Percentiles rank a stretch among this genome's conserved stretches.
These are phyloP conservation scores for Coemansia guatemalensis DNA, from an alignment of 192 early-diverging fungal species.

Conservation along the genomic window DNA sequence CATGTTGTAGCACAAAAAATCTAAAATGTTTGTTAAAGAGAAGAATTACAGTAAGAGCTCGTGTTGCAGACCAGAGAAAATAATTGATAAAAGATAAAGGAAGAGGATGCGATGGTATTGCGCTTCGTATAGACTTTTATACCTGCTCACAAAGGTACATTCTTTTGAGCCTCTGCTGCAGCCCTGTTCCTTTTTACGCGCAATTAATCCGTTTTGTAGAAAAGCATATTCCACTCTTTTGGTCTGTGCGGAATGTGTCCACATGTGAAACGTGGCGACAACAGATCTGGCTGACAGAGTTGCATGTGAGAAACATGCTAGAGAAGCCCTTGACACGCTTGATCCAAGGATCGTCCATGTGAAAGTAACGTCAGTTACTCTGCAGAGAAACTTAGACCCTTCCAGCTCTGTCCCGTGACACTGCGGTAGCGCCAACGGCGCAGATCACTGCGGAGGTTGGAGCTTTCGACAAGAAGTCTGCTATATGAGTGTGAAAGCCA, in stretches of 20 bases:
- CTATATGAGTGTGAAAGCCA: neutral
- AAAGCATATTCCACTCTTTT: too few species aligned
- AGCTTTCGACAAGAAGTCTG: neutral
- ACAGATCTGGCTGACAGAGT: too few species aligned
- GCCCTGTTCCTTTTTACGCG: neutral
- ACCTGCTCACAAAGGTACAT: too few species aligned
- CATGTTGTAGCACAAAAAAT: conserved; percentile 14
- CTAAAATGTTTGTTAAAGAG: neutral
- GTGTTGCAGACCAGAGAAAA: too few species aligned
- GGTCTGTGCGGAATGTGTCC: too few species aligned
- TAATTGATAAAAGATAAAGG: too few species aligned
- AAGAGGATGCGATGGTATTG: too few species aligned
- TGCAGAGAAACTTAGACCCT: neutral
- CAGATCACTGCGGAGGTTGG: neutral
- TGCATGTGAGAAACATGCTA: neutral
- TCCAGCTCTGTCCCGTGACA: neutral
- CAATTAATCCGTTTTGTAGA: too few species aligned
- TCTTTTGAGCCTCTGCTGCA: too few species aligned
- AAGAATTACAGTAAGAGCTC: conserved; percentile 1
- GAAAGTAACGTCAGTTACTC: neutral
- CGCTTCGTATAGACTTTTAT: too few species aligned
- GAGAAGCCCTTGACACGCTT: neutral
- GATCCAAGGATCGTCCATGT: neutral
- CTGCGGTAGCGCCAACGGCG: neutral
- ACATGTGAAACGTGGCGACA: too few species aligned